phyloP scores from a whole-genome alignment of 305 asterid species.

The Fraxinus velutina region DNA sequence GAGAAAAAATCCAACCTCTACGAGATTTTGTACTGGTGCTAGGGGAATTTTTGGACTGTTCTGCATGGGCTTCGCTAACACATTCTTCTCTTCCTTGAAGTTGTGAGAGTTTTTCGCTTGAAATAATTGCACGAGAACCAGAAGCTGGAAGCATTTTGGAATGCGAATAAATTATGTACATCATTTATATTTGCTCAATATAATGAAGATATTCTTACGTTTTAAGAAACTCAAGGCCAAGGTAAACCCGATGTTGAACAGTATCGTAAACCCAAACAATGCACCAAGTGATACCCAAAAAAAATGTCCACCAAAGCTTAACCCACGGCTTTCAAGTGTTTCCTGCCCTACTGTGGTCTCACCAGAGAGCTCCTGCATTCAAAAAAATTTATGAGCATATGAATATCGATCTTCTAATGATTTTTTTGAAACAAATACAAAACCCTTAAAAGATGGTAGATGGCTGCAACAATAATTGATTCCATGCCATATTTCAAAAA shows the following conservation, averaged over 20 bases:
- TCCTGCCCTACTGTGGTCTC: constrained; percentile 48
- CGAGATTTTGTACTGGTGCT: not conserved
- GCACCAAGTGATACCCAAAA: constrained; percentile 65
- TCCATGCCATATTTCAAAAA: not conserved
- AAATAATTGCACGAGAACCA: constrained; percentile 41
- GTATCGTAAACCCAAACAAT: constrained; percentile 43
- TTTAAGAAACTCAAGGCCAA: constrained; percentile 56
- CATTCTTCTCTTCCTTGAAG: constrained; percentile 19
- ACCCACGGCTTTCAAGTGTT: constrained; percentile 56
- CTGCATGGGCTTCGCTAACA: not conserved
- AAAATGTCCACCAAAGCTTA: constrained; percentile 41
- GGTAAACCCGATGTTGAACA: constrained; percentile 53
- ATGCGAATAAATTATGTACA: not conserved
- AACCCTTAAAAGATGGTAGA: not conserved
- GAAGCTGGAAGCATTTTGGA: constrained; percentile 33
- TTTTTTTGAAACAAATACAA: not conserved
- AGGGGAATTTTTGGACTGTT: constrained; percentile 2
- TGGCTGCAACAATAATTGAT: not conserved
- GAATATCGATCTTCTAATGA: constrained; percentile 20
- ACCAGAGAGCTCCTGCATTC: constrained; percentile 21
- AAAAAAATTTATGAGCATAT: not conserved
- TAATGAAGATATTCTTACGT: constrained; percentile 30
- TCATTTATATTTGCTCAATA: not conserved
- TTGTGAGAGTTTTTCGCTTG: constrained; percentile 38
- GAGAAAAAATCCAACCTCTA: not conserved